Conservation (phyloP, 2,329 filamentous ascomycete species). For the Botrytis aclada region DNA sequence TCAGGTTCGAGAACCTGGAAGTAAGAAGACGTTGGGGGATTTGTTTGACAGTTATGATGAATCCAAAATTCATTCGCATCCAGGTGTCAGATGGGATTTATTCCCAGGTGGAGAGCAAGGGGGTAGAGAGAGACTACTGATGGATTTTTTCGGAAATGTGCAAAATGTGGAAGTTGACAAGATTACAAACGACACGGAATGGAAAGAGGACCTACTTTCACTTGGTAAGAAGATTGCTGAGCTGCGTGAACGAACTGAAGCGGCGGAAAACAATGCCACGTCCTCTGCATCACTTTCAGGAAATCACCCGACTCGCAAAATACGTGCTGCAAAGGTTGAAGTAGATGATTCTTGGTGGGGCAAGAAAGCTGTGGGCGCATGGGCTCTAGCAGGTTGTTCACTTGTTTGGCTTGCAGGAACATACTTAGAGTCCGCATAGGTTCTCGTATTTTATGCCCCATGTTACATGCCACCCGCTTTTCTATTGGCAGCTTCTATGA, state of each 20-base stretch:
- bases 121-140: slow-evolving; percentile 76
- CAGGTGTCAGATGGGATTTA: slow-evolving; percentile 91
- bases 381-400: slow-evolving; percentile 59
- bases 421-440: slow-evolving; percentile 41
- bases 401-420: slow-evolving; percentile 58
- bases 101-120: slow-evolving; percentile 79
- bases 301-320: slow-evolving; percentile 36
- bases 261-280: slow-evolving; percentile 32
- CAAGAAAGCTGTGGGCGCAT: slow-evolving; percentile 61
- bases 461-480: not conserved
- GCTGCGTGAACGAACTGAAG: slow-evolving; percentile 43
- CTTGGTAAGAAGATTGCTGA: slow-evolving; percentile 65
- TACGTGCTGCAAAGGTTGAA: slow-evolving; percentile 56
- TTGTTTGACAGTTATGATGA: slow-evolving; percentile 96
- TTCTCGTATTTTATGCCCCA: not conserved
- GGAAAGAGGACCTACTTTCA: slow-evolving; percentile 73
- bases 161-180: slow-evolving; percentile 88
- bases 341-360: slow-evolving; percentile 65
- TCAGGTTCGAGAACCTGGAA: slow-evolving; percentile 79
- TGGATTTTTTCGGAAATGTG: slow-evolving; percentile 98
- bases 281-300: slow-evolving; percentile 24
- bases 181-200: slow-evolving; percentile 47
- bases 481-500: not conserved
- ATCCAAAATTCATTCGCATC: slow-evolving; percentile 88
- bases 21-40: slow-evolving; percentile 86